Evolutionary conservation across 441 rosid species (phyloP), one percentile per base, ranked within the genome.

Genomic region (Bruguiera hainesii): DNA sequence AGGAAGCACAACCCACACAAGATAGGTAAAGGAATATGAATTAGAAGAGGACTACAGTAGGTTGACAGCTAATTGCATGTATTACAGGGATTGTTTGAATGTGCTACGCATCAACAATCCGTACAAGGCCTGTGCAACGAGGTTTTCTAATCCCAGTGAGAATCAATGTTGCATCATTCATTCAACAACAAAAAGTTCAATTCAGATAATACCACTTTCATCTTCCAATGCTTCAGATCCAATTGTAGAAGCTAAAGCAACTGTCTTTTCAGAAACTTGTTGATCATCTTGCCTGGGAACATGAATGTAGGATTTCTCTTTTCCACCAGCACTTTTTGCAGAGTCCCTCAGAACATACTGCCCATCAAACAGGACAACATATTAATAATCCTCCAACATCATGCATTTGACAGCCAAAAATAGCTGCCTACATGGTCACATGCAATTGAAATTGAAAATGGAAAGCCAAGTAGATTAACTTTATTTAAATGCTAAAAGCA

Each of bases 321-420:
- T 85, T 66, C 83, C 80, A 63, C 78, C 72, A 49, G 81, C 30
- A 50, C 67, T 69, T 79, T 86, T 85, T 37, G 73, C 78, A 59
- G 68, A 30, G 63, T 87, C 83, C 76, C 88, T 81, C 59, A 72
- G 53, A 64, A 89, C 83, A 71, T 89, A 87, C 96, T 87, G 83
- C 73, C 61, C 73, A 76, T 63, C 58, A 71, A 37, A 78, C 52
- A 62, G 28, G 56, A 78, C 18, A 72, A 48, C 19, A 49, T 19
- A 49, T 68, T 53, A 76, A 70, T 60, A 51, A 60, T 28, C 19
- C 29, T 10, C 16, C 57, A 21, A 65, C 1, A 63, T 9, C 25
- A 35, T 5, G 33, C 25, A 64, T 11, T 8, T 53, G 15, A 50
- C 48, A 20, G 28, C 26, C 50, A 51, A 39, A 26, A 26, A 68